Evolutionary conservation across 1,284 basidiomycete species (phyloP), one percentile per base, ranked within the genome.

Genomic region (Ustilago loliicola): DNA sequence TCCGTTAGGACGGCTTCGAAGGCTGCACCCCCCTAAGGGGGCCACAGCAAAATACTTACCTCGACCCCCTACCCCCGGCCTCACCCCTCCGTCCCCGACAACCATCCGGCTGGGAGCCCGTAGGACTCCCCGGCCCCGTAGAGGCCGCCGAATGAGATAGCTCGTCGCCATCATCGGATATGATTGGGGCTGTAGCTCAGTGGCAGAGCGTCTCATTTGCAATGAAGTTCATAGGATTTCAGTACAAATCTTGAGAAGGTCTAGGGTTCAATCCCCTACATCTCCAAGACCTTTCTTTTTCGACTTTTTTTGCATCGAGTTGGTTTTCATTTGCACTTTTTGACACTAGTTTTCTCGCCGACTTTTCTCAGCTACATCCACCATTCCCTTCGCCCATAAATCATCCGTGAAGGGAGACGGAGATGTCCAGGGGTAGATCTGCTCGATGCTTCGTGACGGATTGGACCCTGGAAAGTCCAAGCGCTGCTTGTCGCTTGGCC

Each of bases 131-230:
- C 42, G 42, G n/a, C 42, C 19, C 21, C 42, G 19, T 45, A 4
- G 19, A 21, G 5, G 36, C 17, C 36, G 32, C 6, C 36, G 36
- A 23, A 2, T 54, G 17, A 47, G 47, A 47, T 34, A 25, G 42
- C 38, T 38, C 36, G 7, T 38, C 36, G 17, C 13, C 36, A 15
- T 38, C 36, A 7, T 23, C 45, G 32, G 2, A n/a, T n/a, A 25
- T 2, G 6, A n/a, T n/a, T n/a, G 67, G 66, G 66, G 67, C 3
- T 21, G 23, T 76, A 76, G 73, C 73, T 71, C 73, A 76, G 73
- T 76, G 67, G 73, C 25, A 76, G 73, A 76, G 73, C 68, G 58
- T 71, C 68, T 66, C 67, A 45, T 76, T 76, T 76, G 73, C 73
- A 76, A 50, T 27, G 1, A 10, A 19, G n/a, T 50, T 29, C 19